These are phyloP conservation scores for Clarireedia hainanense DNA, from an alignment of 2,329 filamentous ascomycete species.

Conservation along the genomic window DNA sequence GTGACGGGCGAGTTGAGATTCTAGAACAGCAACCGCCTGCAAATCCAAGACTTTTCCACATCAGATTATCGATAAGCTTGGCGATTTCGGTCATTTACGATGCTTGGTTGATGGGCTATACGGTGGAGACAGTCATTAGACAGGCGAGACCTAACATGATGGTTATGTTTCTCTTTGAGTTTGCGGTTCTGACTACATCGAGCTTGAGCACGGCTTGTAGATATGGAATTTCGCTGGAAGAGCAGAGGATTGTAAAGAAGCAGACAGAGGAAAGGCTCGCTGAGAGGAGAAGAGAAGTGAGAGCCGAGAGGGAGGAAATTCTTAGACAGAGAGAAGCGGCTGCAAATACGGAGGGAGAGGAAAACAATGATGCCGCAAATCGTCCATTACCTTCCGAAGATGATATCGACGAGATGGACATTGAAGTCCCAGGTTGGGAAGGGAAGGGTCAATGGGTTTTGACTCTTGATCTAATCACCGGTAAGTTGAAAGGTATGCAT, in stretches of 20 bases:
- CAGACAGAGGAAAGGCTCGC: conserved; percentile 66
- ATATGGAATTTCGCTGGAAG: conserved; percentile 71
- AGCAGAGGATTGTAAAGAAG: conserved; percentile 64
- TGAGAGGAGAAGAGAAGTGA: conserved; percentile 60
- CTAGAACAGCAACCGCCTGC: conserved; percentile 90
- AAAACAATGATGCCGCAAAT: conserved; percentile 21
- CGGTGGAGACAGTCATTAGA: conserved; percentile 72
- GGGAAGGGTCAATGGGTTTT: conserved; percentile 90
- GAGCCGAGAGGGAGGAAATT: conserved; percentile 48
- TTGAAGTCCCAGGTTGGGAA: conserved; percentile 94
- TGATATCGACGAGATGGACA: conserved; percentile 85
- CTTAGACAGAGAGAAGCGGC: conserved; percentile 31
- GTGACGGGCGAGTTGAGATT: conserved; percentile 86
- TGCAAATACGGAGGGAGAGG: conserved; percentile 26
- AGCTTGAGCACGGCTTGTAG: conserved; percentile 72
- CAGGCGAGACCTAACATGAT: conserved; percentile 96
- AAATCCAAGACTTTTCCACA: conserved; percentile 83
- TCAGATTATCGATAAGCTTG: conserved; percentile 71
- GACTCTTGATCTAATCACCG: conserved; percentile 74
- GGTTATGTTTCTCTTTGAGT: conserved; percentile 99
- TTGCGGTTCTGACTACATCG: conserved; percentile 75
- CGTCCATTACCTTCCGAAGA: conserved; percentile 55
- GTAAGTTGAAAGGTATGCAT: conserved; percentile 37
- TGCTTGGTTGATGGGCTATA: conserved; percentile 70
- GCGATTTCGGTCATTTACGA: conserved; percentile 74